These are phyloP conservation scores for Colletotrichum sp. DNA, from an alignment of 2,329 filamentous ascomycete genomes.

Conservation along the genomic window DNA sequence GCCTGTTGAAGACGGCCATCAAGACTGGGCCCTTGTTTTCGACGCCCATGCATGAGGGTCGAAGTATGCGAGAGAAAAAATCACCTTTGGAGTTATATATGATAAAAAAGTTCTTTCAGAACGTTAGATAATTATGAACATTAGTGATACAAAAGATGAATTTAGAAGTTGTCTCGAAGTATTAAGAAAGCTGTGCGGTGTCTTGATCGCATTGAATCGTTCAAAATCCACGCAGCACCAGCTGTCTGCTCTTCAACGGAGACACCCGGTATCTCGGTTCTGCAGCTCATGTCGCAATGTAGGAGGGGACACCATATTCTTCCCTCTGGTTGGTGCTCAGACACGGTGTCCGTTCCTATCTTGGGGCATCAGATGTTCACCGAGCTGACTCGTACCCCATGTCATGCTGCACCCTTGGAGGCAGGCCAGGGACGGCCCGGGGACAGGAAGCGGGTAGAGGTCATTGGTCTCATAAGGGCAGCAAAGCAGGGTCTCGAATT, in stretches of 20 bases:
- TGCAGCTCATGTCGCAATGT: background rate
- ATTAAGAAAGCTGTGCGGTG: background rate
- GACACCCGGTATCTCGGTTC: background rate
- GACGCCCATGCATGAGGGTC: background rate
- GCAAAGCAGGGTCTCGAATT: background rate
- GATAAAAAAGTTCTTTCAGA: background rate
- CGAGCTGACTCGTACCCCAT: background rate
- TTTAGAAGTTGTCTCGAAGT: too few species aligned
- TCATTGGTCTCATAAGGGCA: background rate
- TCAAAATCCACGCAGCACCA: background rate
- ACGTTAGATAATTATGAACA: too few species aligned
- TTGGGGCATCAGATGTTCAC: background rate
- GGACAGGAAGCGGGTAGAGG: background rate
- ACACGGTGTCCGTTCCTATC: background rate
- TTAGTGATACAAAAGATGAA: background rate
- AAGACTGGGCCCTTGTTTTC: background rate
- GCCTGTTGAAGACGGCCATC: background rate
- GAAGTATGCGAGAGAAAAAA: background rate
- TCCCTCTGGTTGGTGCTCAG: background rate
- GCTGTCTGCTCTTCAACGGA: background rate
- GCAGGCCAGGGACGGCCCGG: background rate
- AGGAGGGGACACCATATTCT: background rate
- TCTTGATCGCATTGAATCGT: background rate
- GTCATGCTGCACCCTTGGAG: background rate
- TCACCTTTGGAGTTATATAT: background rate